Evolutionary conservation across 2,329 filamentous ascomycete species (phyloP).

Genomic region (Diaporthe ilicicola): DNA sequence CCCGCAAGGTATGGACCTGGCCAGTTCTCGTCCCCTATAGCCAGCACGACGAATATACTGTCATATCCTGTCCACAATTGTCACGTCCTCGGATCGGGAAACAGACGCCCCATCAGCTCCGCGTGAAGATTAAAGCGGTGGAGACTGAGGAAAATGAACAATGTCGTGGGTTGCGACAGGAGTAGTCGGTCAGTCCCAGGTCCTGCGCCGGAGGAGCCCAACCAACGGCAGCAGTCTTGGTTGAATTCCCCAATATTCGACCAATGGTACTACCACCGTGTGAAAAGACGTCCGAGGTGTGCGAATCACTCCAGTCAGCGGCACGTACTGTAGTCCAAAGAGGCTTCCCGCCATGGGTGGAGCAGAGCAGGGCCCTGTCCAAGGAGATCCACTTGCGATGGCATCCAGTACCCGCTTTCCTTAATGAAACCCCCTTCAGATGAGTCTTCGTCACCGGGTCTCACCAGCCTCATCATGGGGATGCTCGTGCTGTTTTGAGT

Average conservation of each 20-base stretch:
- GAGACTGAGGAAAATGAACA: conserved; percentile 8
- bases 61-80: conserved; percentile 23
- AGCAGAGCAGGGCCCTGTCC: conserved; percentile 22
- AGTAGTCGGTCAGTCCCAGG: conserved; percentile 13
- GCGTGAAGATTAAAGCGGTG: conserved; percentile 9
- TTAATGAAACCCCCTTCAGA: conserved; percentile 26
- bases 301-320: conserved; percentile 28
- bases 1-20: conserved; percentile 4
- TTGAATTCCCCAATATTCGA: conserved; percentile 29
- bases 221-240: conserved; percentile 21
- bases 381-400: conserved; percentile 30
- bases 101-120: conserved; percentile 16
- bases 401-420: conserved; percentile 28
- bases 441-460: conserved; percentile 23
- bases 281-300: conserved; percentile 27
- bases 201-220: conserved; percentile 20
- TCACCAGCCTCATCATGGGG: not conserved
- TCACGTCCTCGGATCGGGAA: conserved; percentile 27
- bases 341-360: conserved; percentile 29
- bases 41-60: not conserved
- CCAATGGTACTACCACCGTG: conserved; percentile 32
- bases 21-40: conserved; percentile 13
- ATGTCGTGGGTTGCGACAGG: not conserved
- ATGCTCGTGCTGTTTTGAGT: conserved; percentile 15
- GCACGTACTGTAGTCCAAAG: conserved; percentile 28